Base-by-base conservation (phyloP, 2,329 filamentous ascomycete species). In the Purpureocillium takamizusanense region DNA sequence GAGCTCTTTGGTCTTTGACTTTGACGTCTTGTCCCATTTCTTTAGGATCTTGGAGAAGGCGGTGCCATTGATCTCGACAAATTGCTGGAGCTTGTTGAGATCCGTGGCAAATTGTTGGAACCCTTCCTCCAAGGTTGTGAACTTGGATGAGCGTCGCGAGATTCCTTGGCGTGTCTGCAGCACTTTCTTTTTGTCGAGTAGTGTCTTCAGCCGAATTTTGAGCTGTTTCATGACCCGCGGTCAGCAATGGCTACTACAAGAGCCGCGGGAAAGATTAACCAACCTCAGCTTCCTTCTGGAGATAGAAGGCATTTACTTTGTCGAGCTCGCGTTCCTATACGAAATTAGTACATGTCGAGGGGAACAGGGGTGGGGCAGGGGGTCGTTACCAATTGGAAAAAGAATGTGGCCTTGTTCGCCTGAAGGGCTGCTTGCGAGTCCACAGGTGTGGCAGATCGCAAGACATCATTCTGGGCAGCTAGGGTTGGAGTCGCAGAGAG, bases 1-100 rank as follows among this genome's bases (percentile, higher is more conserved):
- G 31, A 97, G 76, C 65, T 97, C 92, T 62, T 98, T 98, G 42
- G 92, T 95, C 61, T 90, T 90, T 37, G 90, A 97, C 73, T 97
- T 98, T 50, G 90, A 95, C 2, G 89, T 95, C 75, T 98, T 98
- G 66, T 98, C 92, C 92, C 92, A 98, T 76, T 98, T 98, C 67
- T 98, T 98, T 46, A 98, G 68, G 42, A 98, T 98, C 62, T 98
- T 98, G 21, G 90, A 95, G 60, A 97, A 95, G 13, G 89, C 92
- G 2, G 87, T 95, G 54, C 92, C 90, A 57, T 98, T 98, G 57
- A 97, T 86, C 61, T 97, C 90, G 47, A 98, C 88, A 62, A 97
- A 98, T 69, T 97, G 92, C 69, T 95, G 88, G 13, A 98, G 76
- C 65, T 98, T 98, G 66, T 95, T 95, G 33, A 98, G 66, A 57